Conservation (phyloP, 2,329 filamentous ascomycete species). For the Fusarium falciforme region DNA sequence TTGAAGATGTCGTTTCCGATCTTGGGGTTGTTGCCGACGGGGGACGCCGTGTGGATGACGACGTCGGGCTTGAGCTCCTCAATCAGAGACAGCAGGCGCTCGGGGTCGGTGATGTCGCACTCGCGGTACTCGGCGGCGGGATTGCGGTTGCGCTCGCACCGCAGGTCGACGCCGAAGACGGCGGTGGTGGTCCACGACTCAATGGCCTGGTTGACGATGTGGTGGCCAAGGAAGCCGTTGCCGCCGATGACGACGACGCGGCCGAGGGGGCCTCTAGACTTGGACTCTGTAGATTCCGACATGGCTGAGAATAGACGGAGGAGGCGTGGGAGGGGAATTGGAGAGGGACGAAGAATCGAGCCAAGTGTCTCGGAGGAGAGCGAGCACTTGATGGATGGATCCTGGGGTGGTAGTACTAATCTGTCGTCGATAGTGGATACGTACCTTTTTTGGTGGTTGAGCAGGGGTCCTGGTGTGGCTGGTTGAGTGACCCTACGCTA, state of each 20-base stretch:
- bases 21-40: conserved; percentile 66
- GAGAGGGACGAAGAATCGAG: conserved; percentile 17
- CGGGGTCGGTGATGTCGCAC: conserved; percentile 79
- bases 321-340: conserved; percentile 4
- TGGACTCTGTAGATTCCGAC: conserved; percentile 12
- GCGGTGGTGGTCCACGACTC: conserved; percentile 60
- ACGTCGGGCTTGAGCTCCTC: conserved; percentile 77
- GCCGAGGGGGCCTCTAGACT: conserved; percentile 63
- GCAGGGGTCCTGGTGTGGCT: conserved; percentile 32
- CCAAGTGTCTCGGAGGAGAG: conserved; percentile 7
- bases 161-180: conserved; percentile 79
- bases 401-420: conserved; percentile 10
- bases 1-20: conserved; percentile 73
- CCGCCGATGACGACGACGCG: conserved; percentile 83
- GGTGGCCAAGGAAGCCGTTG: conserved; percentile 86
- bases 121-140: conserved; percentile 73
- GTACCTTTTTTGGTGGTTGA: conserved; percentile 14
- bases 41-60: conserved; percentile 91
- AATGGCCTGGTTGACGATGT: conserved; percentile 80
- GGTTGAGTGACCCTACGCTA: conserved; percentile 27
- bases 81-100: conserved; percentile 72
- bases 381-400: conserved; percentile 17
- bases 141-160: conserved; percentile 76
- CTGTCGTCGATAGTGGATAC: conserved; percentile 11
- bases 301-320: background rate